Conservation (phyloP, 2,329 filamentous ascomycete species). For the Dendrostoma leiphaemia region DNA sequence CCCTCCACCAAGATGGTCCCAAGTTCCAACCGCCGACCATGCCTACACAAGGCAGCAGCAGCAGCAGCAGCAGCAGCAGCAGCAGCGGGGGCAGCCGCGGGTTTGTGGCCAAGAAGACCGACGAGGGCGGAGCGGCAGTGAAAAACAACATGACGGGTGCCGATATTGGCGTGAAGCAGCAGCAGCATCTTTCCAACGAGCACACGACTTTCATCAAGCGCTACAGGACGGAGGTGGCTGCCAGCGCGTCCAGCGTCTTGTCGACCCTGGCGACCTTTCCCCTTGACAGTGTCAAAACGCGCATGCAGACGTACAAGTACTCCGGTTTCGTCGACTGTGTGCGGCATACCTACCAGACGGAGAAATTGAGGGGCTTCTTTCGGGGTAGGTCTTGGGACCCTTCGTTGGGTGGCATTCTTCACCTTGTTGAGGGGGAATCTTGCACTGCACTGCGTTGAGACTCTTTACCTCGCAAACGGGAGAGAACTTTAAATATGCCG, state of each 20-base stretch:
- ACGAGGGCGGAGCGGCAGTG: slow-evolving; percentile 13
- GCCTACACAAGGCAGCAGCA: slow-evolving; percentile 32
- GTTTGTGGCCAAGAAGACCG: slow-evolving; percentile 13
- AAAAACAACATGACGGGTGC: background rate
- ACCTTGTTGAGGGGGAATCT: slow-evolving; percentile 9
- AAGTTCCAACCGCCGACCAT: slow-evolving; percentile 40
- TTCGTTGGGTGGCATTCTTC: too few relatives aligned
- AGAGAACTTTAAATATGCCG: too few relatives aligned
- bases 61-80: slow-evolving; percentile 12
- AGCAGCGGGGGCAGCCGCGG: too few relatives aligned
- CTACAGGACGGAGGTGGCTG: slow-evolving; percentile 79
- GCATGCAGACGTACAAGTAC: slow-evolving; percentile 85
- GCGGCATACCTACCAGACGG: slow-evolving; percentile 69
- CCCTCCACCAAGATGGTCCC: slow-evolving; percentile 43
- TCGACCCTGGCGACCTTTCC: slow-evolving; percentile 82
- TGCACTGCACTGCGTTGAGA: background rate
- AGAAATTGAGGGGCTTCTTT: slow-evolving; percentile 76
- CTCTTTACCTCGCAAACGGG: background rate
- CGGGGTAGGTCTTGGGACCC: slow-evolving; percentile 56
- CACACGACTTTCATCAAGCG: slow-evolving; percentile 60
- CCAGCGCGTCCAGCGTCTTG: slow-evolving; percentile 72
- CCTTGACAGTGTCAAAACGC: slow-evolving; percentile 84
- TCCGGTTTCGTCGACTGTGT: slow-evolving; percentile 73
- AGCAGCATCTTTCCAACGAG: slow-evolving; percentile 29
- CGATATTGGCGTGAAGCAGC: too few relatives aligned